Percentiles rank a stretch among this genome's conserved stretches.
These are phyloP conservation scores for Poronia punctata DNA, from an alignment of 495 filamentous ascomycete species.

Conservation along the genomic window DNA sequence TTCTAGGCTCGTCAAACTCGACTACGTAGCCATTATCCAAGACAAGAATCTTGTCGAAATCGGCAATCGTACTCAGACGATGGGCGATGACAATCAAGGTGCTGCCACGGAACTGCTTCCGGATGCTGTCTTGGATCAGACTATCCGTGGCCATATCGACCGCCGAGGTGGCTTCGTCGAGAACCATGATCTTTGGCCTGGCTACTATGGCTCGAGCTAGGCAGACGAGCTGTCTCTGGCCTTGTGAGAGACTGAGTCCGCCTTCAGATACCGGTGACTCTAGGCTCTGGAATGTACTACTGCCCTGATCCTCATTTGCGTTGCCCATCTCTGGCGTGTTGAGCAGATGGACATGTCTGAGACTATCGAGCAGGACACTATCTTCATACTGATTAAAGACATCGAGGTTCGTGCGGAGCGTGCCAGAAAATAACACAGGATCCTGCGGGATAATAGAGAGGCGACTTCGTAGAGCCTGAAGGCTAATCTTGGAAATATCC, in stretches of 20 bases:
- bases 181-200: constrained; percentile 53
- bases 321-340: constrained; percentile 20
- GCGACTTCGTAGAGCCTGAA: constrained; percentile 28
- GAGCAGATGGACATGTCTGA: constrained; percentile 44
- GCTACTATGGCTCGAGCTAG: constrained; percentile 59
- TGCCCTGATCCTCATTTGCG: constrained; percentile 34
- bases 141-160: constrained; percentile 64
- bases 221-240: constrained; percentile 60
- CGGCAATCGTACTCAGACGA: constrained; percentile 74
- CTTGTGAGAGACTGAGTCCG: constrained; percentile 59
- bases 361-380: constrained; percentile 47
- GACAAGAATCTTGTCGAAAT: constrained; percentile 80
- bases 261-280: constrained; percentile 62
- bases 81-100: constrained; percentile 84
- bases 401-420: constrained; percentile 38
- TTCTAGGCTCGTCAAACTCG: constrained; percentile 64
- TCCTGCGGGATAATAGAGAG: constrained; percentile 40
- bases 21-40: constrained; percentile 66
- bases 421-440: constrained; percentile 36
- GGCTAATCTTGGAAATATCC: constrained; percentile 27
- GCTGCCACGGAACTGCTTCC: constrained; percentile 68
- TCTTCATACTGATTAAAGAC: constrained; percentile 51
- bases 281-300: constrained; percentile 57
- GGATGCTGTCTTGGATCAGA: constrained; percentile 74
- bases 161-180: constrained; percentile 47